These are phyloP conservation scores for Kazachstania kunashirensis DNA, from an alignment of 805 yeast genomes.

Conservation along the genomic window DNA sequence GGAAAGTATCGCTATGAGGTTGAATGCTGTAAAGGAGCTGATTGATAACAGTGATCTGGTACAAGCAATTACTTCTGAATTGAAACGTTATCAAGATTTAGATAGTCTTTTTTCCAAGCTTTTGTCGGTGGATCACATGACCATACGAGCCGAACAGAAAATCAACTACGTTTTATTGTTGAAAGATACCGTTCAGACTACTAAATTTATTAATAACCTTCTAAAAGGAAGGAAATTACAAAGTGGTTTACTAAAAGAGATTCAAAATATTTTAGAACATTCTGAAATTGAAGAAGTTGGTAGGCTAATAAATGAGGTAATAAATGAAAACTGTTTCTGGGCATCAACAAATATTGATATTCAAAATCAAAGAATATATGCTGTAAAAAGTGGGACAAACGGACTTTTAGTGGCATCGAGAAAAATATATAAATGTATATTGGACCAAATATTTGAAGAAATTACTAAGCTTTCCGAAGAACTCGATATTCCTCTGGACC, in stretches of 20 bases:
- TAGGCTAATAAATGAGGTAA: slow-evolving; percentile 23
- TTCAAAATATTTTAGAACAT: slow-evolving; percentile 23
- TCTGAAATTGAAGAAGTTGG: slow-evolving; percentile 18
- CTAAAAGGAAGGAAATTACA: slow-evolving; percentile 11
- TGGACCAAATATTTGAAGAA: slow-evolving; percentile 30
- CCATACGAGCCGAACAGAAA: slow-evolving; percentile 28
- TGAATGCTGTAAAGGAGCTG: slow-evolving; percentile 33
- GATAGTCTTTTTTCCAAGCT: slow-evolving; percentile 34
- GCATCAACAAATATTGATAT: slow-evolving; percentile 33
- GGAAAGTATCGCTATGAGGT: slow-evolving; percentile 29
- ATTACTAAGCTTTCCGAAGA: slow-evolving; percentile 21
- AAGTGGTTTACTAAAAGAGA: slow-evolving; percentile 22
- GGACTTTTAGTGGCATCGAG: slow-evolving; percentile 39
- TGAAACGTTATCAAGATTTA: slow-evolving; percentile 32
- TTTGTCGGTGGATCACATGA: slow-evolving; percentile 22
- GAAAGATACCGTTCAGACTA: slow-evolving; percentile 28
- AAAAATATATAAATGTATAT: slow-evolving; percentile 31
- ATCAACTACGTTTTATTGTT: slow-evolving; percentile 35
- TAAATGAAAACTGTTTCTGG: slow-evolving; percentile 38
- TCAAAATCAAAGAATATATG: slow-evolving; percentile 37
- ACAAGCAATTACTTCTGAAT: slow-evolving; percentile 10
- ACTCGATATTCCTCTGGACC: slow-evolving; percentile 22
- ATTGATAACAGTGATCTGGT: slow-evolving; percentile 10
- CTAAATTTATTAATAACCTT: slow-evolving; percentile 10
- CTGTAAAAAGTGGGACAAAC: slow-evolving; percentile 36